Evolutionary conservation across 345 rosid genomes (phyloP), one percentile per base, ranked within the genome.

Genomic region (Aquilaria yunnanensis): DNA sequence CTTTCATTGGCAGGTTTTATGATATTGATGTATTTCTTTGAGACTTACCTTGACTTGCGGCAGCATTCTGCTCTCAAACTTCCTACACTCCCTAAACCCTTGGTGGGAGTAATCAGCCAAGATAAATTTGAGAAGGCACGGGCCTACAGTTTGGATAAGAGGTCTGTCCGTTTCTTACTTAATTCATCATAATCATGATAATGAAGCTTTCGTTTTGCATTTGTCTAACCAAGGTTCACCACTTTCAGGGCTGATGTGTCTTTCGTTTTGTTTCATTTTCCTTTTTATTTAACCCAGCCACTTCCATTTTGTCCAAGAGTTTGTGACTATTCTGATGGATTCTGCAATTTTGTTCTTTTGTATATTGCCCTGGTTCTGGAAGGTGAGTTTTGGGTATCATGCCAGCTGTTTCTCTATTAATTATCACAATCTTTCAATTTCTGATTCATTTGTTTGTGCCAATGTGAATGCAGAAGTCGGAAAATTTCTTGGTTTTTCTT

Each of bases 321-420:
- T 87, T 71, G 96, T 85, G 68, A 84, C 96, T 32, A 89, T 87
- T 61, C 73, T 87, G 71, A 77, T 91, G 91, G 96, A 95, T 75
- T 91, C 99, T 43, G 92, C 96, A 16, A 91, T 95, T 74, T 83
- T 95, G 79, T 85, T 84, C 79, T 89, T 82, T 56, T 93, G 96
- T 51, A 67, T 91, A 70, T 74, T 95, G 75, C 97, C 97, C 65
- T 91, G 96, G 99, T 83, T 91, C 68, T 95, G 97, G 99, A 95
- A 87, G 93, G 99, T 89, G 68, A 68, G 75, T 75, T 14, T 31
- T 59, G 56, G 54, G 47, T 52, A 11, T 58, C 16, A 9, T 71
- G 32, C 50, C 61, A 12, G 45, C 50, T 23, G 53, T 14, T 51
- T 4, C 13, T 43, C 51, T 34, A 37, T 34, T 60, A 67, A 48